These are phyloP conservation scores for Aspergillus vadensis DNA, from an alignment of 2,329 filamentous ascomycete genomes.

Conservation along the genomic window DNA sequence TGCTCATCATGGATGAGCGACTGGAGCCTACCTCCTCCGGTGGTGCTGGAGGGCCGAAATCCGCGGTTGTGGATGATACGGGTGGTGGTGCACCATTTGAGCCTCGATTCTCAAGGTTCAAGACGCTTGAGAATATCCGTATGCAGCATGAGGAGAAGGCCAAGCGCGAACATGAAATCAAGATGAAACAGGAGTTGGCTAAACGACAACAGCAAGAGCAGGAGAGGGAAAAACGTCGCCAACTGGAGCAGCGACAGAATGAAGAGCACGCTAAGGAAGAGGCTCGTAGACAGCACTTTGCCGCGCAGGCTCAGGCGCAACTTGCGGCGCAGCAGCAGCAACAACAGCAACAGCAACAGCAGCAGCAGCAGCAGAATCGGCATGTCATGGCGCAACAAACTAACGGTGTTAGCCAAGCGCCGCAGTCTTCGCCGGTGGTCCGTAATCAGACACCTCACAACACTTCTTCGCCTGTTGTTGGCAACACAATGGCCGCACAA, in stretches of 20 bases:
- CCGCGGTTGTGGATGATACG: conserved; percentile 72
- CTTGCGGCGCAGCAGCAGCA: conserved; percentile 40
- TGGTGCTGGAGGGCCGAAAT: conserved; percentile 59
- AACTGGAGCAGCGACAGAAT: conserved; percentile 45
- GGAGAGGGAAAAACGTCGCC: conserved; percentile 51
- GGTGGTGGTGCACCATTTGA: conserved; percentile 75
- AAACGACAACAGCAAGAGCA: conserved; percentile 52
- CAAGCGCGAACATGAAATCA: conserved; percentile 51
- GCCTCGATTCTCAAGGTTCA: conserved; percentile 86
- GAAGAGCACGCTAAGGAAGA: conserved; percentile 49
- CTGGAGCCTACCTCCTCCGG: conserved; percentile 63
- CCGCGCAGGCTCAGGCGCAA: conserved; percentile 49
- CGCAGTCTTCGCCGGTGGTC: conserved; percentile 50
- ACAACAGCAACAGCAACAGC: conserved; percentile 38
- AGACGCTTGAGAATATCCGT: conserved; percentile 83
- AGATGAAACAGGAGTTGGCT: conserved; percentile 52
- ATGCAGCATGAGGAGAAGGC: conserved; percentile 71
- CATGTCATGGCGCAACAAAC: conserved; percentile 54
- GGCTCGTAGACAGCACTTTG: conserved; percentile 40
- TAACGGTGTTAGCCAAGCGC: conserved; percentile 44
- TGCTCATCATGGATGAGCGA: conserved; percentile 89
- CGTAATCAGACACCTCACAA: conserved; percentile 51
- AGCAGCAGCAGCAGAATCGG: conserved; percentile 45
- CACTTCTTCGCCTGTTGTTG: conserved; percentile 48
- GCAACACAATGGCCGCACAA: conserved; percentile 42